These are phyloP conservation scores for Xylaria telfairii DNA, from an alignment of 495 filamentous ascomycete genomes.

Conservation along the genomic window DNA sequence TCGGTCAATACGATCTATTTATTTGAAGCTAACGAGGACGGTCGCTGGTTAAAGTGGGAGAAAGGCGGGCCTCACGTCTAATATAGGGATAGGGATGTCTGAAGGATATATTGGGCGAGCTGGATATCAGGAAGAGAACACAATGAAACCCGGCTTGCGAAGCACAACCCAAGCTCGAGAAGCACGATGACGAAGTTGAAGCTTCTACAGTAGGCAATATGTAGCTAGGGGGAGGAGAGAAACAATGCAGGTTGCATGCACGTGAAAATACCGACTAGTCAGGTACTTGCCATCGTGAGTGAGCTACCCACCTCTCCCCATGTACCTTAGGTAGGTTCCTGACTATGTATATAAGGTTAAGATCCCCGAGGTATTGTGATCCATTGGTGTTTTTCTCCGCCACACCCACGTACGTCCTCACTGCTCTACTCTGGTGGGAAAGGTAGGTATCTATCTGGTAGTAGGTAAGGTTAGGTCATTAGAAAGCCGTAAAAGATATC, in stretches of 20 bases:
- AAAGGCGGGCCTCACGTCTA: conserved; percentile 18
- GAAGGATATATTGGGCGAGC: neutral
- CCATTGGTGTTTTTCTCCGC: neutral
- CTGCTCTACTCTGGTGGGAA: neutral
- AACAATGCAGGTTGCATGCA: conserved; percentile 10
- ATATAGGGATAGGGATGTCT: neutral
- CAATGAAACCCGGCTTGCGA: neutral
- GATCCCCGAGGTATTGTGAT: neutral
- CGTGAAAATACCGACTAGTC: conserved; percentile 1
- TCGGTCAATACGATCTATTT: conserved; percentile 12
- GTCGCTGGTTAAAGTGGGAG: conserved; percentile 25
- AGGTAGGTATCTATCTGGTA: too few relatives aligned
- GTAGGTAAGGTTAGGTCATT: too few relatives aligned
- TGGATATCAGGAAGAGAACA: conserved; percentile 20
- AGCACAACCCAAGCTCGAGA: conserved; percentile 30
- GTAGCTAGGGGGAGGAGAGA: conserved; percentile 1
- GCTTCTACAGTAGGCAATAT: conserved; percentile 19
- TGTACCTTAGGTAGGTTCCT: neutral
- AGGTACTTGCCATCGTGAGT: neutral
- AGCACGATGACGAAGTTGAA: conserved; percentile 39
- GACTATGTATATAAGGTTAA: neutral
- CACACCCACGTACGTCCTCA: neutral
- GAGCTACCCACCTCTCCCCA: neutral
- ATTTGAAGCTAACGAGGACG: conserved; percentile 2
- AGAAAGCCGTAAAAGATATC: too few relatives aligned